Base-by-base conservation (phyloP, 257 asterid genomes). In the Penstemon davidsonii region DNA sequence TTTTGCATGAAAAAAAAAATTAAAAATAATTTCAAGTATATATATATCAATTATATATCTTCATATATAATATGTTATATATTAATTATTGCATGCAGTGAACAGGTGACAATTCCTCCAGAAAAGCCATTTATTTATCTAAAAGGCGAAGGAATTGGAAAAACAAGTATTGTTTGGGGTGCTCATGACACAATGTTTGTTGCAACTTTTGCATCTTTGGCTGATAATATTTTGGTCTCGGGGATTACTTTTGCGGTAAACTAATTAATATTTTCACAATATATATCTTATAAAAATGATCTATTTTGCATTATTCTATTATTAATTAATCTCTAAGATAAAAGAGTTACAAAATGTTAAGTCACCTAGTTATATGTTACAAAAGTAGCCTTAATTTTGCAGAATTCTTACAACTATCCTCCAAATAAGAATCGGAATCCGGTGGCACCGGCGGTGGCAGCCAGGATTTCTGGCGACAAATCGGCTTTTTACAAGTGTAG, bases 401-500 rank as follows among this genome's bases (percentile, higher is more conserved):
- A 82, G 86, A 85, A 85, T 63, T 80, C 90, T 18, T 82, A 68
- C 61, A 82, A 85, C 55, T 77, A 74, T 58, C 88, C 89, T 4
- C 76, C 79, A n/a, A 43, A 42, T 5, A 40, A 44, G 56, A 56
- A 25, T 4, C 36, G 12, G 0, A 73, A 69, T 39, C 51, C 55
- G 43, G 46, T 56, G 62, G 69, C 4, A 43, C 78, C 58, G 5
- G 86, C 87, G 50, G 68, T 81, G 73, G 91, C 84, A 6, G 84
- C 82, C 0, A 53, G n/a, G 67, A 74, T 85, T 7, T 52, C 73
- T 54, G 88, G 91, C 44, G 88, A 85, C 60, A 76, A 70, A 68
- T 60, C 80, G 12, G 78, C 81, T 1, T 85, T 83, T 66, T 79
- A 76, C 41, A 25, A 43, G 1, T 83, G 87, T 45, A 73, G 76